Percentiles rank a stretch among this genome's conserved stretches.
These are phyloP conservation scores for Vaccinium macrocarpon DNA, from an alignment of 148 eudicot species.

Conservation along the genomic window DNA sequence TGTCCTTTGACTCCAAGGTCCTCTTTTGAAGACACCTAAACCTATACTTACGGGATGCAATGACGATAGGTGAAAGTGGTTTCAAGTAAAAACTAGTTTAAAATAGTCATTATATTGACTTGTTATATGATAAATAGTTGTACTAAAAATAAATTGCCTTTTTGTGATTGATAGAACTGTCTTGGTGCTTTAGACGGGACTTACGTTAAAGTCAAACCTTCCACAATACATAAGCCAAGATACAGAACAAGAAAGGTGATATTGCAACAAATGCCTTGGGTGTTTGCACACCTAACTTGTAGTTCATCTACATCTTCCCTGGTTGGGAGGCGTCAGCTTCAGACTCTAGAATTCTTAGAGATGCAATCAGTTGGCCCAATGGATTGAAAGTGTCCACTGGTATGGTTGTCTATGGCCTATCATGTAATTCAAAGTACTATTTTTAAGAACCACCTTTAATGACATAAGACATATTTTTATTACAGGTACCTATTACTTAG, in stretches of 20 bases:
- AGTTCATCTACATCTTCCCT: slow-evolving; percentile 22
- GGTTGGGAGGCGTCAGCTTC: neutral
- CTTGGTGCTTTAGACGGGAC: neutral
- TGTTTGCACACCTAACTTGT: neutral
- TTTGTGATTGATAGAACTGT: neutral
- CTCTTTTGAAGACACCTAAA: neutral
- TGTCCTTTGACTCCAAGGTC: neutral
- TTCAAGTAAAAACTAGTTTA: neutral
- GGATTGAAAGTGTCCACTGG: too few relatives aligned
- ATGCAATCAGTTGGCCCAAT: neutral
- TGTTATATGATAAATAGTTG: too few relatives aligned
- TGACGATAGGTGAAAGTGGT: neutral
- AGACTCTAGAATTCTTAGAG: neutral
- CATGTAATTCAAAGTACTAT: too few relatives aligned
- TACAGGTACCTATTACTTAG: too few relatives aligned
- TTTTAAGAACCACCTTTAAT: too few relatives aligned
- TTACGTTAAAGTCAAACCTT: neutral
- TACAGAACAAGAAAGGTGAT: neutral
- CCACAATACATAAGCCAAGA: neutral
- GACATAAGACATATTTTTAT: neutral
- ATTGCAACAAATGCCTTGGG: neutral
- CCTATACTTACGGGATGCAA: neutral
- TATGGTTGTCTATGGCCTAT: neutral
- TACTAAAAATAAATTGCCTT: too few relatives aligned
- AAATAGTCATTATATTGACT: too few relatives aligned